Evolutionary conservation across 2,329 filamentous ascomycete species (phyloP), one percentile per base, ranked within the genome.

Genomic region (Colletotrichum noveboracense): DNA sequence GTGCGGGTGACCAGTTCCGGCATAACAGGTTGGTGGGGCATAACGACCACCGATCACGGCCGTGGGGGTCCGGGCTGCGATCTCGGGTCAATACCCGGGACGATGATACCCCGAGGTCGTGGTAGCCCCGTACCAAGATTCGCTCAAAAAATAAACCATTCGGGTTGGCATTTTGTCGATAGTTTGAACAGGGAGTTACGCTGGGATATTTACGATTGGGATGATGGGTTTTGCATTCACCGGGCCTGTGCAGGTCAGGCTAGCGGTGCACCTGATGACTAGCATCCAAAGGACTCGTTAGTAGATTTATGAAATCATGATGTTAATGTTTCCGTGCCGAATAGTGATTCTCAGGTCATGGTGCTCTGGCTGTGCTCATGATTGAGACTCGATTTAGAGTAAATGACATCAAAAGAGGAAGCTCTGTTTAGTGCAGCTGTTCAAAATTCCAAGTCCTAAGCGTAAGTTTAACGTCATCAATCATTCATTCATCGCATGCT

Each of bases 51-150:
- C 69, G 69, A 75, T 72, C 69, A 66, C 73, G 67, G 72, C 61
- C 56, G 68, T 66, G 61, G 67, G 68, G 67, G 48, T 65, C 34
- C 14, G 36, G 58, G 32, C 48, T 30, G 34, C 66, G 71, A 67
- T 67, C 69, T 71, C 72, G 72, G 72, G 36, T 52, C 71, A 56
- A 66, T 38, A 32, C 61, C 73, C 69, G 73, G 73, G 68, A 30
- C 30, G 70, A 75, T 68, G 36, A 72, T 75, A 52, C 38, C 26
- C 73, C 73, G 73, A 75, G 69, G n/a, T 38, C 55, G 12, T 58
- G 52, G 24, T 34, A n/a, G 24, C 28, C 48, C 24, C 65, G 36
- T 32, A 55, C 28, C 61, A 55, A n/a, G 52, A 34, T 58, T 21
- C 36, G 10, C 38, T 58, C 58, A 60, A 43, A 28, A 43, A 30